Evolutionary conservation across 768 basidiomycete genomes (phyloP).

Genomic region (Roridomyces roridus): DNA sequence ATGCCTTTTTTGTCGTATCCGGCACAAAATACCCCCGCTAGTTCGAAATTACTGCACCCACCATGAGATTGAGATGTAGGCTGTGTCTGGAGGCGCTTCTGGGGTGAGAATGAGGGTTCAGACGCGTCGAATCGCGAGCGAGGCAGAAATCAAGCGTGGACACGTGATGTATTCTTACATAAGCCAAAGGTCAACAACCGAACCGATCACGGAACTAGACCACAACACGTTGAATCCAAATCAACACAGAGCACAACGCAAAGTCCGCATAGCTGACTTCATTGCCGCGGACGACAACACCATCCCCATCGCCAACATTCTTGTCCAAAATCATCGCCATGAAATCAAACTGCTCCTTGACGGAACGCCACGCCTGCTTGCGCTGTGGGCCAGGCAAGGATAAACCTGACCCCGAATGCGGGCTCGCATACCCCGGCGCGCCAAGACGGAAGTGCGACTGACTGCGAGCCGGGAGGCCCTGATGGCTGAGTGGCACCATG

Average conservation of each 20-base stretch:
- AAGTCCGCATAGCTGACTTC: slow-evolving; percentile 79
- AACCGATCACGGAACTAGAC: too few relatives aligned
- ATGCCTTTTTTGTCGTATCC: too few relatives aligned
- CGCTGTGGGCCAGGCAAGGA: slow-evolving; percentile 47
- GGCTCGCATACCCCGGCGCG: slow-evolving; percentile 5
- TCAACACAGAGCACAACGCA: slow-evolving; percentile 70
- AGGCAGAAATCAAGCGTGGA: too few relatives aligned
- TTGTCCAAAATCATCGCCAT: slow-evolving; percentile 71
- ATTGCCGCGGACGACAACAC: slow-evolving; percentile 66
- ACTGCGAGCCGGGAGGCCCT: slow-evolving; percentile 60
- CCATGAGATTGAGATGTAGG: too few relatives aligned
- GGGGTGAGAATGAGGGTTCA: too few relatives aligned
- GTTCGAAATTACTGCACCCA: too few relatives aligned
- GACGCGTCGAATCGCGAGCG: too few relatives aligned
- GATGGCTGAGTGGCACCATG: slow-evolving; percentile 73
- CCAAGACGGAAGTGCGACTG: slow-evolving; percentile 57
- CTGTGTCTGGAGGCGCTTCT: too few relatives aligned
- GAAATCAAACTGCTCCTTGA: slow-evolving; percentile 71
- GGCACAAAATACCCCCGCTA: too few relatives aligned
- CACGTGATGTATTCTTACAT: too few relatives aligned
- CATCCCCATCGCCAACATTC: slow-evolving; percentile 67
- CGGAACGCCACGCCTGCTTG: slow-evolving; percentile 69
- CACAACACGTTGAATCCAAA: slow-evolving; percentile 78
- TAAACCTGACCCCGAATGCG: slow-evolving; percentile 7
- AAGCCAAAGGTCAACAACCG: too few relatives aligned